Conservation (phyloP, 495 filamentous ascomycete genomes). For the Penicillium ucsense region DNA sequence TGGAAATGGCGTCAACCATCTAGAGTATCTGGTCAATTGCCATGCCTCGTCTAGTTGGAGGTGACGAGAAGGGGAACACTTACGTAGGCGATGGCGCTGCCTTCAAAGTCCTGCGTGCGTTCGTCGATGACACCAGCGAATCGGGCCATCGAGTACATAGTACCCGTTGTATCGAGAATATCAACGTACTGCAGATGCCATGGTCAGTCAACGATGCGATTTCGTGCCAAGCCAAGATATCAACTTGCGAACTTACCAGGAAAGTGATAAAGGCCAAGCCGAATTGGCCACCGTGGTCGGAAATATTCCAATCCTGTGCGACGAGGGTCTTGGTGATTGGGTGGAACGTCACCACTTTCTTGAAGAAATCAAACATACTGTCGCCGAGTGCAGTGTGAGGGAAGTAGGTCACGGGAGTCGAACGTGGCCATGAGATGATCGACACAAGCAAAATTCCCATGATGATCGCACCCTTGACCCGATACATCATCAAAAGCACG, state of each 20-base stretch:
- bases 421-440: conserved; percentile 74
- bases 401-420: conserved; percentile 66
- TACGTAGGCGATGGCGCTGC: conserved; percentile 63
- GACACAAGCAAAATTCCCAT: conserved; percentile 70
- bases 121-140: conserved; percentile 67
- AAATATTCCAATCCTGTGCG: conserved; percentile 60
- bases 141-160: conserved; percentile 74
- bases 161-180: conserved; percentile 69
- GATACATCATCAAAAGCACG: conserved; percentile 67
- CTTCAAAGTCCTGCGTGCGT: conserved; percentile 67
- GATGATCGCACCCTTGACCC: conserved; percentile 75
- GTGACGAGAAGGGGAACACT: background rate
- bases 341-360: conserved; percentile 71
- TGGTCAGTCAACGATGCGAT: background rate
- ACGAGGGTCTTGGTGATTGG: conserved; percentile 54
- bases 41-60: too few species aligned
- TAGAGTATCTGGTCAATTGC: conserved; percentile 1
- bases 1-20: conserved; percentile 64
- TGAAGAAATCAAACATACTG: conserved; percentile 69
- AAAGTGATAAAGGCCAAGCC: conserved; percentile 73
- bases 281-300: conserved; percentile 56
- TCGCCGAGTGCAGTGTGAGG: conserved; percentile 58
- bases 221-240: too few species aligned
- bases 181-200: conserved; percentile 56
- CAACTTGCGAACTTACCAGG: conserved; percentile 11